Evolutionary conservation across 371 early-diverging fungal genomes (phyloP).

Genomic region (Apophysomyces sp.): DNA sequence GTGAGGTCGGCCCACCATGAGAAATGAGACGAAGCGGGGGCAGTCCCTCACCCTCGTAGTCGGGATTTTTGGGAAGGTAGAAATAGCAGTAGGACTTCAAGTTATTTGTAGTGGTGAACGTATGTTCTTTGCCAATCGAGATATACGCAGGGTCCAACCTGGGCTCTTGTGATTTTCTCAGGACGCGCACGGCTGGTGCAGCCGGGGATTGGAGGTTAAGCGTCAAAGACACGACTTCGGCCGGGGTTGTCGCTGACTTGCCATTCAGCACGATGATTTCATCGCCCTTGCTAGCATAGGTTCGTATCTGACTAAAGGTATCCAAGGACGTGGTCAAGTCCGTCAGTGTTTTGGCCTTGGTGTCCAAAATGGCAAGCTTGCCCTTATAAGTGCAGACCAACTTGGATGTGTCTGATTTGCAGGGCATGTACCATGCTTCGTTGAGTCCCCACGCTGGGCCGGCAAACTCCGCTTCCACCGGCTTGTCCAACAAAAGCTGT

Average conservation of each 20-base stretch:
- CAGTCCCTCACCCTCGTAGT: slow-evolving; percentile 50
- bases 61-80: slow-evolving; percentile 68
- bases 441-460: slow-evolving; percentile 47
- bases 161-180: slow-evolving; percentile 13
- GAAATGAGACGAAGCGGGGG: slow-evolving; percentile 71
- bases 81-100: slow-evolving; percentile 57
- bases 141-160: slow-evolving; percentile 47
- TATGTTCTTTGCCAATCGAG: slow-evolving; percentile 63
- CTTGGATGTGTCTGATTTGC: slow-evolving; percentile 42
- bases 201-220: neutral
- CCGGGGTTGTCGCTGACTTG: slow-evolving; percentile 23
- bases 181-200: slow-evolving; percentile 6
- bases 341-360: slow-evolving; percentile 40
- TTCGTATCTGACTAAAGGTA: slow-evolving; percentile 31
- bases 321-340: slow-evolving; percentile 32
- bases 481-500: slow-evolving; percentile 38
- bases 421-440: slow-evolving; percentile 35
- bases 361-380: slow-evolving; percentile 50
- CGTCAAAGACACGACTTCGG: slow-evolving; percentile 22
- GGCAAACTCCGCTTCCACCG: slow-evolving; percentile 61
- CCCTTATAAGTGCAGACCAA: slow-evolving; percentile 39
- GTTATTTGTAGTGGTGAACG: slow-evolving; percentile 56
- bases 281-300: slow-evolving; percentile 31
- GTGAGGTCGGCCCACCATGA: slow-evolving; percentile 74
- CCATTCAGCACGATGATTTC: slow-evolving; percentile 33